Percentiles rank a stretch among this genome's conserved stretches.
Conservation (phyloP, 2,329 filamentous ascomycete species). For the Fusarium sp. region DNA sequence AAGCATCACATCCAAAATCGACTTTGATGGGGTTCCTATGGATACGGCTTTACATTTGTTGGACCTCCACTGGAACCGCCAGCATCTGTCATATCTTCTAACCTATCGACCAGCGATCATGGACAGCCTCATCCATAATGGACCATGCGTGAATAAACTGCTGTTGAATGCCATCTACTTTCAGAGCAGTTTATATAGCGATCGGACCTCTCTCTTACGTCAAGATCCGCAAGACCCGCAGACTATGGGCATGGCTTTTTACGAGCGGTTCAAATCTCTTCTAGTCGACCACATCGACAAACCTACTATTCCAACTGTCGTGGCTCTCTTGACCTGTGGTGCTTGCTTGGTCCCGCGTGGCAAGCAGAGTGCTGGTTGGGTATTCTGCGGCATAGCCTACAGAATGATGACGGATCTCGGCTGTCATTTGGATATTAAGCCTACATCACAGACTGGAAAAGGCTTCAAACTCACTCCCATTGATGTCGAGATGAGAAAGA, state of each 20-base stretch:
- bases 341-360: conserved; percentile 51
- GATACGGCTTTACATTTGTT: conserved; percentile 65
- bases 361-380: conserved; percentile 62
- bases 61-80: conserved; percentile 65
- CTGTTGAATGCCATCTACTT: conserved; percentile 67
- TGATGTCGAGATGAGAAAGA: conserved; percentile 35
- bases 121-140: conserved; percentile 64
- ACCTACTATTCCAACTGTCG: conserved; percentile 2
- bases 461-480: conserved; percentile 14
- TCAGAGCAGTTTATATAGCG: conserved; percentile 56
- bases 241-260: conserved; percentile 35
- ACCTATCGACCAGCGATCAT: conserved; percentile 67
- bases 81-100: conserved; percentile 59
- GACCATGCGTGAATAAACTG: conserved; percentile 68
- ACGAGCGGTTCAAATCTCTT: conserved; percentile 3
- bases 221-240: conserved; percentile 64
- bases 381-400: conserved; percentile 63
- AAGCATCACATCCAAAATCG: conserved; percentile 33
- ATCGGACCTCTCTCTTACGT: conserved; percentile 61
- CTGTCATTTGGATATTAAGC: conserved; percentile 50
- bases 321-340: conserved; percentile 1
- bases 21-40: conserved; percentile 67
- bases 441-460: neutral
- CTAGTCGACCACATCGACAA: conserved; percentile 1
- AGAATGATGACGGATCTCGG: conserved; percentile 59